Evolutionary conservation across 768 basidiomycete species (phyloP), one percentile per base, ranked within the genome.

Genomic region (Calocybe gangraenosa): DNA sequence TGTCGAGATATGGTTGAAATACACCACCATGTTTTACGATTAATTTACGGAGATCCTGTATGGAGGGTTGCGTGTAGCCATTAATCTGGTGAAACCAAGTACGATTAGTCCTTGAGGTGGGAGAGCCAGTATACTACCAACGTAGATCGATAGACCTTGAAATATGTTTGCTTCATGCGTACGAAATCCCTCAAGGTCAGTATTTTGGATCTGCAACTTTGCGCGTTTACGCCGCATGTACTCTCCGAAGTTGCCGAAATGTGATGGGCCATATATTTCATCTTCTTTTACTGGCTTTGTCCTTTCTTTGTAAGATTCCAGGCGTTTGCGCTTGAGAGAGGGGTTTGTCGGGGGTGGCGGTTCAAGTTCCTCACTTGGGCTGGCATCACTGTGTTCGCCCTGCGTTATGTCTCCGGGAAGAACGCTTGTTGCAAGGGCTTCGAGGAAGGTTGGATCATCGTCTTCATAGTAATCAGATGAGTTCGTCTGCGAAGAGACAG

Each of bases 161-260:
- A 98, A 91, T 28, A 96, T 77, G 46, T 69, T 60, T 32, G 70
- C 74, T 30, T 64, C 65, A n/a, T n/a, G n/a, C n/a, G 50, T 7
- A 54, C 51, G 2, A 51, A 47, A 42, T 44, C 37, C 44, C 46
- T 54, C 52, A 19, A 76, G 57, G 18, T 67, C 64, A 1, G 65
- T 59, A 49, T 92, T 90, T 65, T 92, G 88, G 3, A 91, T 81
- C 54, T 87, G 88, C 39, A 98, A 62, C 62, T 98, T 98, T 22
- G 87, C 84, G 2, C 95, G 79, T 66, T 97, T 97, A 48, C 92
- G 74, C 2, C 73, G 65, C 90, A 96, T 92, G 58, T 96, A 97
- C 58, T 93, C 84, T 0, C 87, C 88, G 50, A 81, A 90, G 1
- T 79, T 80, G 11, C 90, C 92, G 60, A 94, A 97, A 28, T 71